phyloP scores from a whole-genome alignment of 2,329 filamentous ascomycete genomes.

The Endocalyx cinctus region DNA sequence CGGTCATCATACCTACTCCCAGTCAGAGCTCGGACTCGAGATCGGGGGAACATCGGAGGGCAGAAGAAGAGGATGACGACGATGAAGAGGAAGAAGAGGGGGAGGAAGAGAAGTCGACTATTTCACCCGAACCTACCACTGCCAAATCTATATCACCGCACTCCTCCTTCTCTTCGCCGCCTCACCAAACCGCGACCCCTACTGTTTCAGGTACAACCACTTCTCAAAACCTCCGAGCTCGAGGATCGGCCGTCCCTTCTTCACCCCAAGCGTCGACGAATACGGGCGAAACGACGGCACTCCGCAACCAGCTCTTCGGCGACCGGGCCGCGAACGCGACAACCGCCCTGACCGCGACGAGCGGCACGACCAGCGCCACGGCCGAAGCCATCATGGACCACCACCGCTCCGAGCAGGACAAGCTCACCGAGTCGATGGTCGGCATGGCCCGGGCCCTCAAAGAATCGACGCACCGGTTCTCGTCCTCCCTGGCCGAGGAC shows the following conservation, averaged over 20 bases:
- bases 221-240: conserved; percentile 30
- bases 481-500: conserved; percentile 63
- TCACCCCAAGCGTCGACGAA: conserved; percentile 10
- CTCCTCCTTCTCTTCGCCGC: not conserved
- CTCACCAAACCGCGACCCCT: conserved; percentile 4
- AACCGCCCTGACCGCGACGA: conserved; percentile 27
- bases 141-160: conserved; percentile 1
- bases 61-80: conserved; percentile 2
- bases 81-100: conserved; percentile 8
- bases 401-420: conserved; percentile 77
- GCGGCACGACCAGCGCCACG: conserved; percentile 38
- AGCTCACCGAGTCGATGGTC: conserved; percentile 75
- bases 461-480: conserved; percentile 67
- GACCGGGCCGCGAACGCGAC: conserved; percentile 27
- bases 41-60: conserved; percentile 7
- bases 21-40: conserved; percentile 46
- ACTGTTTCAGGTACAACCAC: conserved; percentile 17
- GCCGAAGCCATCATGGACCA: conserved; percentile 71
- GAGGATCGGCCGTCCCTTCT: conserved; percentile 10
- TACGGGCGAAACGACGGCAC: conserved; percentile 24
- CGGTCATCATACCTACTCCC: conserved; percentile 47
- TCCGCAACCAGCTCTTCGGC: conserved; percentile 42
- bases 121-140: conserved; percentile 10
- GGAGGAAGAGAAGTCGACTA: conserved; percentile 15
- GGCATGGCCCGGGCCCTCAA: conserved; percentile 76